phyloP scores from a whole-genome alignment of 768 basidiomycete genomes.

The Chlorophyllum brunneum region DNA sequence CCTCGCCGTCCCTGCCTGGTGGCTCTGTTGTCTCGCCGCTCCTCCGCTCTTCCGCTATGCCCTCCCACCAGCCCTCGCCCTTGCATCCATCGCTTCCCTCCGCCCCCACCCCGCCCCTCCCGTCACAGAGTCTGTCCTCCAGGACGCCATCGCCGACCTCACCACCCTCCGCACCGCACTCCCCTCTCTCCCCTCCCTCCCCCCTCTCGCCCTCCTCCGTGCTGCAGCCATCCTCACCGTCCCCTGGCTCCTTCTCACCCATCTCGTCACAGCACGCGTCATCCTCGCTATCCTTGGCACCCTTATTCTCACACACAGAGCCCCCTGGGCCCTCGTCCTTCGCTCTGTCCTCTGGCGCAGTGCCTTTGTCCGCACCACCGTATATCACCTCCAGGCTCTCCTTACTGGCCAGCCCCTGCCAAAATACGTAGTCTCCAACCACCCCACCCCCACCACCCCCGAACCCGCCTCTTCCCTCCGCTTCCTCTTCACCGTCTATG shows the following conservation, averaged over 20 bases:
- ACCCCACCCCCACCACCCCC: slow-evolving; percentile 26
- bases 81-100: slow-evolving; percentile 23
- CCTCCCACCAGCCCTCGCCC: slow-evolving; percentile 46
- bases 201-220: slow-evolving; percentile 45
- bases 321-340: slow-evolving; percentile 61
- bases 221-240: slow-evolving; percentile 51
- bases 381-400: slow-evolving; percentile 47
- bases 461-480: slow-evolving; percentile 46
- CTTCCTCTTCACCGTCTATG: slow-evolving; percentile 87
- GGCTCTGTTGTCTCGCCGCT: slow-evolving; percentile 67
- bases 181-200: slow-evolving; percentile 20
- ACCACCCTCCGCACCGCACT: slow-evolving; percentile 58
- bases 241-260: slow-evolving; percentile 65
- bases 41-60: slow-evolving; percentile 46
- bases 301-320: slow-evolving; percentile 54
- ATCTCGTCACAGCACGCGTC: slow-evolving; percentile 58
- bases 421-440: slow-evolving; percentile 30
- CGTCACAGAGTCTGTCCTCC: slow-evolving; percentile 54
- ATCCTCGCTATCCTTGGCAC: slow-evolving; percentile 59
- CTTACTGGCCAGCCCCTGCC: slow-evolving; percentile 56
- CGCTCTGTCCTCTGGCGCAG: slow-evolving; percentile 56
- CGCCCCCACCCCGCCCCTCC: slow-evolving; percentile 17
- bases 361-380: slow-evolving; percentile 63
- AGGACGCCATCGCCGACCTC: slow-evolving; percentile 59
- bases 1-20: slow-evolving; percentile 71